Evolutionary conservation across 345 rosid species (phyloP), one percentile per base, ranked within the genome.

Genomic region (Lagerstroemia speciosa): DNA sequence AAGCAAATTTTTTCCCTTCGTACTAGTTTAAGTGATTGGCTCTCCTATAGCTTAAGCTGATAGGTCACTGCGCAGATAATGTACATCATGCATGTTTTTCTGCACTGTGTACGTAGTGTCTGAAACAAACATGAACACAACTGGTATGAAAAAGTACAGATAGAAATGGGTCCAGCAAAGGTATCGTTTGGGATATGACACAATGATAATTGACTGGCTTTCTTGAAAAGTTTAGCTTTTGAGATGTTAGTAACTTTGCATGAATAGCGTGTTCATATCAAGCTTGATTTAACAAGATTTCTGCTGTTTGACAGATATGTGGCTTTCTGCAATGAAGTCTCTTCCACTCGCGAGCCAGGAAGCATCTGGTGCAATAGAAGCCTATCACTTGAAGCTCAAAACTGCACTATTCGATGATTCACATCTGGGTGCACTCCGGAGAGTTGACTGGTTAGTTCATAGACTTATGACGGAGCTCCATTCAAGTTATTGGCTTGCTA

Each of bases 291-390:
- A 45, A 15, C 22, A 9, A 14, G 40, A 45, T 9, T 53, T 41
- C 16, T 67, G 29, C 29, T 48, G 67, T 72, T 52, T 41, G 12
- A 73, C 89, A 91, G 98, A 86, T 68, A 91, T 91, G 96, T 91
- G 99, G 98, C 93, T 94, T 29, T 87, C 93, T 68, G 80, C 89
- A 64, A 87, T 83, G 75, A 86, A 72, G 82, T 73, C 69, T 73
- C 92, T 89, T 75, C 99, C 98, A 67, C 91, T 94, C 66, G 99
- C 98, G 26, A 94, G 98, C 82, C 98, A 88, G 81, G 99, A 89
- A 80, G 84, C 96, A 73, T 91, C 93, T 31, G 91, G 97, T 71
- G 99, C 99, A 36, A 88, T 89, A 75, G 99, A 91, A 85, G 90
- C 96, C 67, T 94, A 94, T 82, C 99, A 94, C 78, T 85, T 86